Conservation (phyloP, 176 grass and related monocot genomes). For the Avena atlantica region DNA sequence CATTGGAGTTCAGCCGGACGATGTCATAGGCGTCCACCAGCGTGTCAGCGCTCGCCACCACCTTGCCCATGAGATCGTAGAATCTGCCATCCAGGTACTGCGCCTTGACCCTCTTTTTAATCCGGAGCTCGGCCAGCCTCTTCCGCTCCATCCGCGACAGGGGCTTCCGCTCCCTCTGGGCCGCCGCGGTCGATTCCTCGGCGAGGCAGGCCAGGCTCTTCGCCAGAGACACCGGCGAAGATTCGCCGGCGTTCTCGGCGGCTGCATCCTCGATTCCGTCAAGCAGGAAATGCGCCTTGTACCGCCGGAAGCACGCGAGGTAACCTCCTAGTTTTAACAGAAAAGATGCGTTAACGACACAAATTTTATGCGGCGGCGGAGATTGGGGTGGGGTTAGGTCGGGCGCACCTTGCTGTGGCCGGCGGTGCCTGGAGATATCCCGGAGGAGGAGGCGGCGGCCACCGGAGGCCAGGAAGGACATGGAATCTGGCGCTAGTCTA, state of each 20-base stretch:
- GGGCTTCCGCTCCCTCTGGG: constrained; percentile 49
- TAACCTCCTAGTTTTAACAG: neutral
- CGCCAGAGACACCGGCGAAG: constrained; percentile 59
- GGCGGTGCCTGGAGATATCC: neutral
- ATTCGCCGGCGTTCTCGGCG: constrained; percentile 5
- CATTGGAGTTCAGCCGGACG: constrained; percentile 66
- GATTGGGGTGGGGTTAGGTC: neutral
- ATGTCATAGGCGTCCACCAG: constrained; percentile 85
- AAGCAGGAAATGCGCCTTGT: constrained; percentile 49
- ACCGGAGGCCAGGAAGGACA: constrained; percentile 43
- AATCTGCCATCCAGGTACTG: constrained; percentile 75
- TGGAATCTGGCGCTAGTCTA: constrained; percentile 34
- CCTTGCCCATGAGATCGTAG: constrained; percentile 65
- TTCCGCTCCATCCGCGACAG: constrained; percentile 68
- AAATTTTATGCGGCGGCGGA: neutral
- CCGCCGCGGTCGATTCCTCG: constrained; percentile 53
- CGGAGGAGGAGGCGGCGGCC: constrained; percentile 35
- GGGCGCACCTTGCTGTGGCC: constrained; percentile 8
- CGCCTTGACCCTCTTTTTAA: constrained; percentile 83
- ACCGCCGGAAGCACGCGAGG: constrained; percentile 24
- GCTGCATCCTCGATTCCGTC: constrained; percentile 49
- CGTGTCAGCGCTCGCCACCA: constrained; percentile 59
- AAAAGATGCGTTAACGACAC: constrained; percentile 1
- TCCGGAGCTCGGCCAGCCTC: constrained; percentile 72
- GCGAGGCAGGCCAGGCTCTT: constrained; percentile 81